Evolutionary conservation across 1,139 yeast genomes (phyloP).

Genomic region (Candida tropicalis): DNA sequence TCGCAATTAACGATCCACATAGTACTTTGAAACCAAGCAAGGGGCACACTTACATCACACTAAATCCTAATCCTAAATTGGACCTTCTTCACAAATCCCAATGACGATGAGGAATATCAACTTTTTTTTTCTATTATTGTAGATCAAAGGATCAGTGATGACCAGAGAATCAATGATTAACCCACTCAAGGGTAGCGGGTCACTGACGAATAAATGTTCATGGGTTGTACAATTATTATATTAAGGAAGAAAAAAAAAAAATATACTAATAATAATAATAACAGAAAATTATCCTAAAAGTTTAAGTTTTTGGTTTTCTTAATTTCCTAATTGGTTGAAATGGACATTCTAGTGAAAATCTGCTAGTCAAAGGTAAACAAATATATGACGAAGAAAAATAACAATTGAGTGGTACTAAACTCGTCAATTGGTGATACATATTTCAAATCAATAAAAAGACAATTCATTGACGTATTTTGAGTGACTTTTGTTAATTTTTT

Average conservation of each 20-base stretch:
- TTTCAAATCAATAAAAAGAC: constrained; percentile 3
- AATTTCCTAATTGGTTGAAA: not conserved
- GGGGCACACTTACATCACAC: not conserved
- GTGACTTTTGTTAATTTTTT: not conserved
- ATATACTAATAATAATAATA: not conserved
- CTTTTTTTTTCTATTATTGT: not conserved
- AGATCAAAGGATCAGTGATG: not conserved
- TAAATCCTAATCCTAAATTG: too few relatives aligned
- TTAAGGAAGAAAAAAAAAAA: not conserved
- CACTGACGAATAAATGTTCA: too few relatives aligned
- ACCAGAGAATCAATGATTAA: not conserved
- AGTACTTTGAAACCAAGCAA: not conserved
- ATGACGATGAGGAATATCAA: not conserved
- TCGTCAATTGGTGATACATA: not conserved
- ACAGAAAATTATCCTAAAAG: not conserved
- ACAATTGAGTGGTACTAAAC: too few relatives aligned
- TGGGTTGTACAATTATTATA: too few relatives aligned
- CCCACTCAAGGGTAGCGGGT: too few relatives aligned
- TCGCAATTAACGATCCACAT: not conserved
- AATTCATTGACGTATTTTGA: not conserved
- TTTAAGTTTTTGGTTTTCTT: not conserved
- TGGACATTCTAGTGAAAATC: too few relatives aligned
- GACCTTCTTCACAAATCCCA: too few relatives aligned
- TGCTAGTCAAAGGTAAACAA: too few relatives aligned
- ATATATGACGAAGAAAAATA: too few relatives aligned